phyloP scores from a whole-genome alignment of 2,329 filamentous ascomycete species.

The Periglandula ipomoeae region DNA sequence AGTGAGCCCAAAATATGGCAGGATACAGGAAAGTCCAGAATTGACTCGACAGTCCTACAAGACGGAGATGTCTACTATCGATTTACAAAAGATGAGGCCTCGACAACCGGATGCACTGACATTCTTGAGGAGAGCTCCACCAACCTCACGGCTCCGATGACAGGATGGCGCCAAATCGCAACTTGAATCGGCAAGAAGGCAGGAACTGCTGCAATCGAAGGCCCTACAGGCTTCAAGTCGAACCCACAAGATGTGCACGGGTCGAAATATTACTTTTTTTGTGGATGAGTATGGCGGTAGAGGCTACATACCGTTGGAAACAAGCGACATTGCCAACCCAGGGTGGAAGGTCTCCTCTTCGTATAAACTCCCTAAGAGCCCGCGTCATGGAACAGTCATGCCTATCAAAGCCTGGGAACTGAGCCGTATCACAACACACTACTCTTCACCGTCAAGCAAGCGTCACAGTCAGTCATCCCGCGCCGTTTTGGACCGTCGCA shows the following conservation, averaged over 20 bases:
- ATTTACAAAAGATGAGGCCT: conserved; percentile 3
- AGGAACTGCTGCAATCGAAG: neutral
- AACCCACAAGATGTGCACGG: neutral
- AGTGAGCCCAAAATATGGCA: neutral
- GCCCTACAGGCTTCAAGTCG: conserved; percentile 2
- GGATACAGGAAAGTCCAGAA: neutral
- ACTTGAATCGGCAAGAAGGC: neutral
- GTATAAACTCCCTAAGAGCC: neutral
- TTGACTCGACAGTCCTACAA: neutral
- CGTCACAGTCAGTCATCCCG: too few species aligned
- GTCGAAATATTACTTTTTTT: neutral
- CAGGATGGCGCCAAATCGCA: neutral
- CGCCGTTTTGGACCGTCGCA: neutral
- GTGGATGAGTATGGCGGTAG: conserved; percentile 2
- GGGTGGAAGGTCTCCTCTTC: neutral
- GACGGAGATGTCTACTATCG: neutral
- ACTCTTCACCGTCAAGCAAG: too few species aligned
- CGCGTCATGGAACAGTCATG: conserved; percentile 3
- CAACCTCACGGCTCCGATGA: neutral
- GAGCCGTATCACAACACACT: neutral
- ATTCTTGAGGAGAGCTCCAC: conserved; percentile 1
- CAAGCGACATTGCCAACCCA: neutral
- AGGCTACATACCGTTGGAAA: conserved; percentile 2
- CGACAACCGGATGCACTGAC: neutral
- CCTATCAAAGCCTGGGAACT: neutral